Base-by-base conservation (phyloP, 192 early-diverging fungal species). In the Mortierella alpina region DNA sequence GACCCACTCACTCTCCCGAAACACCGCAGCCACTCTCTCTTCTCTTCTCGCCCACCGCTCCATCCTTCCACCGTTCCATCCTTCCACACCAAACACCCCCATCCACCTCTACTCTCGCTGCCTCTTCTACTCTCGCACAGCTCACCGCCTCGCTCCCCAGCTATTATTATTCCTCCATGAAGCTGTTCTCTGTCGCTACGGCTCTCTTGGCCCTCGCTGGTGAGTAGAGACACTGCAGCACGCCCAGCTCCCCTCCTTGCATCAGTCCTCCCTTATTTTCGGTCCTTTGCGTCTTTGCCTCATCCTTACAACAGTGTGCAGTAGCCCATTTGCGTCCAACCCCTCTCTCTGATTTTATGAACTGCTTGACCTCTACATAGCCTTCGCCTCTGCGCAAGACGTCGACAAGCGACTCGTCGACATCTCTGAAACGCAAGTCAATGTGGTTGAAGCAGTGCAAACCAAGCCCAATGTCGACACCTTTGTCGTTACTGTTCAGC, bases 401-500 rank as follows among this genome's bases (percentile, higher is more conserved):
- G 70, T 80, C 13, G 76, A 67, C 55, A 80, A 80, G 76, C 56
- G 76, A 42, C 65, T 80, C 52, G 60, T 80, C 40, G 84, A 85
- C 62, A 57, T 85, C 55, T 82, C 84, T 46, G 61, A 71, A 41
- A 85, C 84, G 4, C 51, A 72, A 39, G 42, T 85, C 46, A 63
- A 72, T 12, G 31, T 31, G 42, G 73, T 85, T 53, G 68, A 79
- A 59, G 70, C 82, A 56, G 66, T 73, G 47, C 70, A 75, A 23
- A 52, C 42, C 67, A 77, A 72, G 54, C 63, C 76, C 23, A 58
- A 55, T 50, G 56, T 75, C 10, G 86, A 88, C 58, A 77, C 84
- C 70, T 84, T 90, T 52, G 83, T 82, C 63, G 87, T 90, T 49
- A 88, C 87, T 10, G 87, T 90, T 22, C 84, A 86, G 60, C 82